These are phyloP conservation scores for Penicillium paxilli DNA, from an alignment of 495 filamentous ascomycete genomes.

Conservation along the genomic window DNA sequence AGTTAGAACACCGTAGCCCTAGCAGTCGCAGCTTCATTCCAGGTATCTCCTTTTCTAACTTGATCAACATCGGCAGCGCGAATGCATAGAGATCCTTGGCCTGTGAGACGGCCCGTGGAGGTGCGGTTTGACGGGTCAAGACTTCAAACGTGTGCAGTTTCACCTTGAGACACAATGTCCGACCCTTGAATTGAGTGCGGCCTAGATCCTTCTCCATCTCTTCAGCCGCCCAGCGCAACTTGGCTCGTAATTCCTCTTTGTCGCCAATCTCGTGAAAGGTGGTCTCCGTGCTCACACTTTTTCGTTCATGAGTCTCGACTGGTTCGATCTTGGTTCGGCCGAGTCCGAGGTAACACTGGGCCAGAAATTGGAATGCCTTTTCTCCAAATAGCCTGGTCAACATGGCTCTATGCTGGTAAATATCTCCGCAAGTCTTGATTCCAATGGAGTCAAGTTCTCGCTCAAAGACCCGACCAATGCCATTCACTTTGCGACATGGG, in stretches of 20 bases:
- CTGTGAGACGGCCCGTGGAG: constrained; percentile 66
- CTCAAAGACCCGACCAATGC: constrained; percentile 90
- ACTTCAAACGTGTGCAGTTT: constrained; percentile 96
- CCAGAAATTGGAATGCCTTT: constrained; percentile 84
- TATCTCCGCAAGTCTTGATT: constrained; percentile 86
- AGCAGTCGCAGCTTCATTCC: constrained; percentile 81
- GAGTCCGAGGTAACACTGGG: constrained; percentile 80
- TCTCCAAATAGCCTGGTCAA: constrained; percentile 81
- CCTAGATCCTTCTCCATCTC: constrained; percentile 86
- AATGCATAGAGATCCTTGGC: constrained; percentile 85
- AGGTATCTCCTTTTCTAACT: constrained; percentile 83
- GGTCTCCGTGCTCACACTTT: constrained; percentile 90
- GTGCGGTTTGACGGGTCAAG: constrained; percentile 74
- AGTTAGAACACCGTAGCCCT: constrained; percentile 82
- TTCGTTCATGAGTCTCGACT: constrained; percentile 85
- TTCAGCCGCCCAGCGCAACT: constrained; percentile 75
- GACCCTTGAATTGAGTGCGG: constrained; percentile 80
- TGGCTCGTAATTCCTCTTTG: constrained; percentile 66
- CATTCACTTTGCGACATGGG: constrained; percentile 88
- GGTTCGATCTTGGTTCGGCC: constrained; percentile 88
- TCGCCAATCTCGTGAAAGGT: constrained; percentile 84
- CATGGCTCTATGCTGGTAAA: constrained; percentile 72
- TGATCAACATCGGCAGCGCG: constrained; percentile 78
- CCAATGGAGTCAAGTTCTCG: constrained; percentile 87
- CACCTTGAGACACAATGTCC: constrained; percentile 87